These are phyloP conservation scores for Penicillium pulvis DNA, from an alignment of 495 filamentous ascomycete genomes.

Conservation along the genomic window DNA sequence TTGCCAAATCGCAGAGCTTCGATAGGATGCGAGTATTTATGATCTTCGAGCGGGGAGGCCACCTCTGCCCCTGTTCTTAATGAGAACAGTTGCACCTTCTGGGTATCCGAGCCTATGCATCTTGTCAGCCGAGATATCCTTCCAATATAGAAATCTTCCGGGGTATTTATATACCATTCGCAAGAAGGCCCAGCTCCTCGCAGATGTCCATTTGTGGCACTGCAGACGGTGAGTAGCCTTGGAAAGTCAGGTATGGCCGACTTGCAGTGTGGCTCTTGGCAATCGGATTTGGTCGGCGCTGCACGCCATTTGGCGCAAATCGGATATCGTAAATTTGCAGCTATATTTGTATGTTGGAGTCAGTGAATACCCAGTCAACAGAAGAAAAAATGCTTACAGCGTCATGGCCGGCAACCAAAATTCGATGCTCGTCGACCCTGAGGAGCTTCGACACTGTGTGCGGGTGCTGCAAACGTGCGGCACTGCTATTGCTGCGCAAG, in stretches of 20 bases:
- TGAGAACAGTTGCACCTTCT: slow-evolving; percentile 43
- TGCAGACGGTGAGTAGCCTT: slow-evolving; percentile 23
- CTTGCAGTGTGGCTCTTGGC: slow-evolving; percentile 32
- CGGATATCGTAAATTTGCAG: slow-evolving; percentile 52
- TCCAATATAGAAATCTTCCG: background rate
- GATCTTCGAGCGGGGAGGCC: slow-evolving; percentile 32
- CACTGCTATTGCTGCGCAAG: slow-evolving; percentile 35
- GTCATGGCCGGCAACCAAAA: slow-evolving; percentile 40
- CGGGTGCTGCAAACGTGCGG: slow-evolving; percentile 37
- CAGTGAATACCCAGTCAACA: background rate
- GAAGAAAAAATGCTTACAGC: slow-evolving; percentile 27
- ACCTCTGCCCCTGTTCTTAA: slow-evolving; percentile 38
- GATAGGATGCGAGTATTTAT: slow-evolving; percentile 22
- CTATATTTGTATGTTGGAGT: slow-evolving; percentile 11
- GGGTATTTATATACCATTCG: slow-evolving; percentile 31
- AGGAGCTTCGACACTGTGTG: slow-evolving; percentile 40
- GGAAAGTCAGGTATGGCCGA: slow-evolving; percentile 41
- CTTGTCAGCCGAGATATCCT: background rate
- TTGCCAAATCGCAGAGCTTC: too few relatives aligned
- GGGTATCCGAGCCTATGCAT: slow-evolving; percentile 31
- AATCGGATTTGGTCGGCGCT: slow-evolving; percentile 32
- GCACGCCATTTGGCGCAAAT: slow-evolving; percentile 34
- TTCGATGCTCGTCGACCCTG: slow-evolving; percentile 38
- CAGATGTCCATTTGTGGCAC: slow-evolving; percentile 41
- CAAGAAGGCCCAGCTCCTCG: slow-evolving; percentile 40